phyloP scores from a whole-genome alignment of 352 stramenopile species.

The Globisporangium polare region DNA sequence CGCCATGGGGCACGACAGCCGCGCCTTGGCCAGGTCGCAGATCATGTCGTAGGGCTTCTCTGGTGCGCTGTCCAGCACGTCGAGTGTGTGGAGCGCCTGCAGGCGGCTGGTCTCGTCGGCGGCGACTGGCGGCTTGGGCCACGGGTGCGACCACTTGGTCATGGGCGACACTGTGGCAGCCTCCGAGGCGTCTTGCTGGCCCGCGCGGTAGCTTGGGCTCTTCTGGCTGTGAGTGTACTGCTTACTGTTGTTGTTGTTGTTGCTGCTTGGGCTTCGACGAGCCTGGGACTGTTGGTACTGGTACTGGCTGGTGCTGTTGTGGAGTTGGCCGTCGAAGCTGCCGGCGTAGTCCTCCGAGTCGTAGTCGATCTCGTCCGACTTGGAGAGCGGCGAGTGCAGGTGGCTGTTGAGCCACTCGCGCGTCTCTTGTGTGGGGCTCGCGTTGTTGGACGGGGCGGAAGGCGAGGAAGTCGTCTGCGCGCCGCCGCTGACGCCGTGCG shows the following conservation, averaged over 20 bases:
- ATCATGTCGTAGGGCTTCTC: constrained; percentile 77
- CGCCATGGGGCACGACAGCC: constrained; percentile 65
- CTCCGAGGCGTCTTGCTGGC: constrained; percentile 16
- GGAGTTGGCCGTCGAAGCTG: constrained; percentile 9
- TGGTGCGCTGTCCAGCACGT: constrained; percentile 53
- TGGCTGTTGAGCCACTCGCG: constrained; percentile 57
- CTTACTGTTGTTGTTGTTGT: constrained; percentile 15
- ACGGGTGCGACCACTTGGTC: constrained; percentile 51
- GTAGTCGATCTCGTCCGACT: constrained; percentile 32
- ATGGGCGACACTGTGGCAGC: constrained; percentile 4
- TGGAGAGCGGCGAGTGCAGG: constrained; percentile 55
- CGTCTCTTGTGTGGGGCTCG: constrained; percentile 28
- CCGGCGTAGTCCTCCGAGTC: constrained; percentile 30
- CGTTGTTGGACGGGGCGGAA: constrained; percentile 11
- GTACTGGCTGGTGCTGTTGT: constrained; percentile 25
- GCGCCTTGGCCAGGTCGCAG: constrained; percentile 68
- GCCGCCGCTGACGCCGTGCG: neutral
- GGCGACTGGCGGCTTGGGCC: constrained; percentile 60
- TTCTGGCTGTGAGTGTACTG: constrained; percentile 13
- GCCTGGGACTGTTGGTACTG: constrained; percentile 16
- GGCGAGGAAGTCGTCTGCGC: constrained; percentile 18
- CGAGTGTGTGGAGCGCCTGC: constrained; percentile 37
- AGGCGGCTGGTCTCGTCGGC: constrained; percentile 54
- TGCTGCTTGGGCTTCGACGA: constrained; percentile 9
- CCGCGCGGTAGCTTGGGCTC: constrained; percentile 16